phyloP scores from a whole-genome alignment of 768 basidiomycete species.

The Boletus coccyginus region DNA sequence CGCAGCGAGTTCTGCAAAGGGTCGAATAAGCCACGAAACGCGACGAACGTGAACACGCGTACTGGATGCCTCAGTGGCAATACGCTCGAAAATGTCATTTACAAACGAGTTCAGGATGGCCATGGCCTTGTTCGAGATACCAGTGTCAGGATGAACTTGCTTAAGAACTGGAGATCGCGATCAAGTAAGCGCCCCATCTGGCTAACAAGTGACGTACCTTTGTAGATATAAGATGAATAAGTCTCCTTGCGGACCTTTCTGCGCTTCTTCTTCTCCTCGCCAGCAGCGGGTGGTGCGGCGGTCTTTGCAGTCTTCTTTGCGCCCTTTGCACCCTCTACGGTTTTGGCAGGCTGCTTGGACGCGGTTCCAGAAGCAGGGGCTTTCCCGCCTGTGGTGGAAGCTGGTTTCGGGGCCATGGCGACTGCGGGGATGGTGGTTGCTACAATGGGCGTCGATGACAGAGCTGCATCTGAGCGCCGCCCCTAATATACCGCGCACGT shows the following conservation, averaged over 20 bases:
- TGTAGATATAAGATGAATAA: conserved; percentile 91
- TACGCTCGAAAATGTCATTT: conserved; percentile 94
- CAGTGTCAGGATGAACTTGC: conserved; percentile 98
- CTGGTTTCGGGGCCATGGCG: conserved; percentile 56
- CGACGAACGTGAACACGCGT: conserved; percentile 20
- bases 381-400: conserved; percentile 69
- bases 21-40: neutral
- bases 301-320: conserved; percentile 72
- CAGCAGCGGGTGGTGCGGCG: conserved; percentile 53
- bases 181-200: neutral
- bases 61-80: conserved; percentile 89
- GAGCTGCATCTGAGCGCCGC: conserved; percentile 5
- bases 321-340: conserved; percentile 55
- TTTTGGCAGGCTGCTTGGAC: conserved; percentile 64
- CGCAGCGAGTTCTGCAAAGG: conserved; percentile 77
- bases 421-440: neutral
- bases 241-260: conserved; percentile 87
- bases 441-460: conserved; percentile 21
- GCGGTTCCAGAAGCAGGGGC: conserved; percentile 56
- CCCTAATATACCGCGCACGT: conserved; percentile 37
- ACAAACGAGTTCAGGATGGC: conserved; percentile 95
- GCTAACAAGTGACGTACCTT: conserved; percentile 47
- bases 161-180: conserved; percentile 64
- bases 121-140: conserved; percentile 99
- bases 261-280: conserved; percentile 84